A percentile compares a stretch with the other conserved stretches of the same genome.
Conservation (phyloP, 2,329 filamentous ascomycete species). For the Phoma herbarum region DNA sequence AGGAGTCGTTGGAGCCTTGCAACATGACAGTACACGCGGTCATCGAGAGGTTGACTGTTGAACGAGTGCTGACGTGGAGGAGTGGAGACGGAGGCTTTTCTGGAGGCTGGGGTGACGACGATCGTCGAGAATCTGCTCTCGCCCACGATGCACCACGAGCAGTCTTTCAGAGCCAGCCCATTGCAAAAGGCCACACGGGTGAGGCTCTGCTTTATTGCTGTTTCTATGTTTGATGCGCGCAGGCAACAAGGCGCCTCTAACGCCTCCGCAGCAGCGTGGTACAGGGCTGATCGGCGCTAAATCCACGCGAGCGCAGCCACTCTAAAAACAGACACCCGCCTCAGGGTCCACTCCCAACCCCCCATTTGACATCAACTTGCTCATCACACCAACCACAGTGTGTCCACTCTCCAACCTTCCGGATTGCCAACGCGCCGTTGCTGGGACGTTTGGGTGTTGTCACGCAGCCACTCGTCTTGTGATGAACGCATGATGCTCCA, state of each 20-base stretch:
- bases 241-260: slow-evolving; percentile 10
- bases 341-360: slow-evolving; percentile 9
- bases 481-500: slow-evolving; percentile 20
- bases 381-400: slow-evolving; percentile 17
- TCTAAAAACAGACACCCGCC: slow-evolving; percentile 23
- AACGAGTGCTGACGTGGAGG: slow-evolving; percentile 18
- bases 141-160: not conserved
- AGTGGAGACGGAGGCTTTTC: slow-evolving; percentile 13
- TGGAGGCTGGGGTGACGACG: slow-evolving; percentile 15
- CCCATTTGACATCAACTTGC: slow-evolving; percentile 14
- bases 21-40: not conserved
- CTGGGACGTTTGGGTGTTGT: slow-evolving; percentile 6
- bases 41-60: not conserved
- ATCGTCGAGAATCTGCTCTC: slow-evolving; percentile 8
- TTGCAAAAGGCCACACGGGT: not conserved
- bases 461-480: not conserved
- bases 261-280: slow-evolving; percentile 7
- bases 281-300: slow-evolving; percentile 16
- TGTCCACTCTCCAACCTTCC: slow-evolving; percentile 15
- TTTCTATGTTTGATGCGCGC: slow-evolving; percentile 14
- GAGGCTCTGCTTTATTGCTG: slow-evolving; percentile 11
- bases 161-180: not conserved
- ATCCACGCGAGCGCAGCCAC: slow-evolving; percentile 10
- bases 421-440: slow-evolving; percentile 13
- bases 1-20: not conserved